Evolutionary conservation across 2,329 filamentous ascomycete genomes (phyloP), one percentile per base, ranked within the genome.

Genomic region (Phialophora chinensis): DNA sequence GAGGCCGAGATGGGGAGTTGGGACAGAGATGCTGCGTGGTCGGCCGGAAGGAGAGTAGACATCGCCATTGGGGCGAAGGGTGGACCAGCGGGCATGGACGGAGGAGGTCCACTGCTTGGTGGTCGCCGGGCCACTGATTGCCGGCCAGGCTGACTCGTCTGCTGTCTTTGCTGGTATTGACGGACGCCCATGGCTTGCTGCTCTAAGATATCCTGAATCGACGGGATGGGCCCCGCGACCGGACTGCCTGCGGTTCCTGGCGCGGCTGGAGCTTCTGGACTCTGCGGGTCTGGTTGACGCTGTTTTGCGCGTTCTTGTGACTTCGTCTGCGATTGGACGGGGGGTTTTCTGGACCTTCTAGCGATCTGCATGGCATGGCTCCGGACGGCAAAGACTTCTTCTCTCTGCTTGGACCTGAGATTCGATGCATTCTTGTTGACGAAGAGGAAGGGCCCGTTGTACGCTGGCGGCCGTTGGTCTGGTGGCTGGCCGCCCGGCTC

Each of bases 321-420:
- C 42, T 59, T 50, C n/a, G 56, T 4, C 27, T 42, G 52, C 6
- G 62, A 10, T 35, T 31, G 60, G 11, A 35, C 44, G 3, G 60
- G 17, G 17, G 60, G 44, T n/a, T 66, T 66, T 27, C 59, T 66
- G n/a, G 64, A 58, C 5, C 64, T 42, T 25, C 64, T 54, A 4
- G 64, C 64, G 47, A 66, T 66, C 31, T 66, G 64, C 64, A 66
- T 66, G 50, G 64, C 64, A 59, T 66, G 64, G 44, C 64, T 66
- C 29, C 64, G 60, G 25, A 66, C 64, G 1, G 64, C 64, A 20
- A 66, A 66, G 2, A 66, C 64, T 33, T 66, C 64, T 31, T 66
- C 64, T 33, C 64, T 59, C 44, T 66, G 58, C 25, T 44, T 44
- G 35, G 64, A 57, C 29, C 47, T 62, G 25, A 66, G 64, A 29